Evolutionary conservation across 768 basidiomycete genomes (phyloP), one percentile per base, ranked within the genome.

Genomic region (Lenzites betulinus): DNA sequence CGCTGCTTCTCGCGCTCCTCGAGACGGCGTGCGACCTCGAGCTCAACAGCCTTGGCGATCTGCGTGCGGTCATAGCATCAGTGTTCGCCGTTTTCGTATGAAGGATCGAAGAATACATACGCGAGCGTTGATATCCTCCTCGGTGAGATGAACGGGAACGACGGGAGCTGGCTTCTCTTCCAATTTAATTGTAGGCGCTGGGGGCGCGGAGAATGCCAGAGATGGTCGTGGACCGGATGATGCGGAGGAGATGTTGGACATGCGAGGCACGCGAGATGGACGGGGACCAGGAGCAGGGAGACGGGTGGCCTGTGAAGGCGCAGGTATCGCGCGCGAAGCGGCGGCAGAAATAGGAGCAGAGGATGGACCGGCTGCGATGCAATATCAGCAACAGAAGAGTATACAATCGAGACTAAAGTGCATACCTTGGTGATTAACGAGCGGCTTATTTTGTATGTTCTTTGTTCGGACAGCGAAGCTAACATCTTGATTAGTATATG

Each of bases 401-500:
- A 50, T 22, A 26, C 1, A 9, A 5, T 4, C 2, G 23, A 13
- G 13, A 25, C 3, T 2, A 18, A 4, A 25, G 15, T 23, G 1
- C 15, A 78, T 68, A 87, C 91, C 90, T 63, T 84, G 85, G 66
- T 92, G 89, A 64, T 92, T 90, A 26, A 92, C 79, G 23, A 87
- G 83, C 1, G 88, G 87, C 60, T 85, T 87, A 69, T 93, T 94
- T 77, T 93, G 92, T 2, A 95, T 76, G 64, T 93, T 89, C 80
- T 92, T 92, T 20, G 93, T 91, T 39, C 90, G 83, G 38, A 87
- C 85, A 15, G 90, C 92, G 66, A 93, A 94, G 70, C 91, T 85
- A 66, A 11, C 12, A 77, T 36, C 7, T 22, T 1, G 1, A 3
- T 35, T 51, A 23, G 8, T 8, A 3, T 33, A 8, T 13, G 6